Evolutionary conservation across 345 rosid genomes (phyloP).

Genomic region (Gossypium sturtianum): DNA sequence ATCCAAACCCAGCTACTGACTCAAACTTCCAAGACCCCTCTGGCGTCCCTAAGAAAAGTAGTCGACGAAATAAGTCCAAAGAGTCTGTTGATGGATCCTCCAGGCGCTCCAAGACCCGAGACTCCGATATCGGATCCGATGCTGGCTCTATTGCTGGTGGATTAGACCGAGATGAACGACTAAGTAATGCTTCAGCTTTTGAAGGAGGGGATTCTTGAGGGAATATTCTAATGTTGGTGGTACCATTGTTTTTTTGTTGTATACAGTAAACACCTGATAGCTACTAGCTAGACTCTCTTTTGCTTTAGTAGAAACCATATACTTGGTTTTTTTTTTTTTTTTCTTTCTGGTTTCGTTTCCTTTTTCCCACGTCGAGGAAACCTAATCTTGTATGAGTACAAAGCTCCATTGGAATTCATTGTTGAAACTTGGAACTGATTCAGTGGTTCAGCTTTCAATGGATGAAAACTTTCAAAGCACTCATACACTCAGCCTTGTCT

Average conservation of each 20-base stretch:
- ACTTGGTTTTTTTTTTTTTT: not conserved
- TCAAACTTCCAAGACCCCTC: not conserved
- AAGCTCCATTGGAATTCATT: not conserved
- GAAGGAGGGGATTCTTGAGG: constrained; percentile 17
- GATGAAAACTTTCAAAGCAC: not conserved
- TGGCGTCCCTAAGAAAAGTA: constrained; percentile 38
- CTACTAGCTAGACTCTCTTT: constrained; percentile 4
- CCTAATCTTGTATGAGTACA: not conserved
- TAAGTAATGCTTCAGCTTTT: constrained; percentile 9
- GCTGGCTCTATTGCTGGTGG: constrained; percentile 26
- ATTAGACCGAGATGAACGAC: constrained; percentile 2
- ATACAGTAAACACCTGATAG: not conserved
- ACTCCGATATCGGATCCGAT: constrained; percentile 32
- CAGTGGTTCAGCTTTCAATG: not conserved
- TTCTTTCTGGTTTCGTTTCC: not conserved
- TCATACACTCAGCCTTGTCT: not conserved
- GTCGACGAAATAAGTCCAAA: constrained; percentile 46
- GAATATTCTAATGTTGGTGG: not conserved
- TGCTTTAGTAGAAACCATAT: constrained; percentile 1
- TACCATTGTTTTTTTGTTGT: not conserved
- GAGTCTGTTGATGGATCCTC: constrained; percentile 32
- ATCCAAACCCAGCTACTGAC: constrained; percentile 17
- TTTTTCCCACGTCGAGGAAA: not conserved
- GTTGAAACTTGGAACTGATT: not conserved
- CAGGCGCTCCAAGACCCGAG: constrained; percentile 18